Evolutionary conservation across 805 yeast genomes (phyloP).

Genomic region (Brettanomyces nanus): DNA sequence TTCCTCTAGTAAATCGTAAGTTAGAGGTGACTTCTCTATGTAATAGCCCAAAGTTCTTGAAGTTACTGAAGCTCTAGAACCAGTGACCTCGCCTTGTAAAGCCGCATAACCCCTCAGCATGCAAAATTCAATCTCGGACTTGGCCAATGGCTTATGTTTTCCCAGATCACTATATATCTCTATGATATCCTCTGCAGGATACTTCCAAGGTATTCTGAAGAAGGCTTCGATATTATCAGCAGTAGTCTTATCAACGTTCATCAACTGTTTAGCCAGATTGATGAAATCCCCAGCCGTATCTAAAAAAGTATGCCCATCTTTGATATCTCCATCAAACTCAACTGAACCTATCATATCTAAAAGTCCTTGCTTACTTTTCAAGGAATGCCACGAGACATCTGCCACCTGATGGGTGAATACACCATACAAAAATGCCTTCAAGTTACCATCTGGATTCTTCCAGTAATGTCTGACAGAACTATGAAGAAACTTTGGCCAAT

Average conservation of each 20-base stretch:
- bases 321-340: conserved; percentile 46
- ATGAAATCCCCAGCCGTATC: conserved; percentile 64
- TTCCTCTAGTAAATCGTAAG: conserved; percentile 33
- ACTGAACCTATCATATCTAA: conserved; percentile 38
- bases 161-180: conserved; percentile 34
- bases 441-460: conserved; percentile 8
- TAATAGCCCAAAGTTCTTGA: conserved; percentile 7
- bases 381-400: conserved; percentile 64
- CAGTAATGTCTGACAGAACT: conserved; percentile 36
- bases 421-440: conserved; percentile 53
- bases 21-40: conserved; percentile 32
- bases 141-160: conserved; percentile 19
- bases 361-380: conserved; percentile 44
- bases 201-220: conserved; percentile 29
- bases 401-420: conserved; percentile 54
- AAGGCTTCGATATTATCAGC: conserved; percentile 11
- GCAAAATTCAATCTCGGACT: conserved; percentile 36
- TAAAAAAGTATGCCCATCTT: conserved; percentile 43
- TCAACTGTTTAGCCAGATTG: conserved; percentile 30
- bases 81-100: conserved; percentile 34
- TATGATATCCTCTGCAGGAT: conserved; percentile 36
- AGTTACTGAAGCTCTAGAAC: conserved; percentile 7
- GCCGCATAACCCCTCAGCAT: conserved; percentile 49
- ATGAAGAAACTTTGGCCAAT: conserved; percentile 61
- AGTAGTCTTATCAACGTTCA: conserved; percentile 14